Evolutionary conservation across 805 yeast genomes (phyloP), one percentile per base, ranked within the genome.

Genomic region (Spathaspora gorwiae): DNA sequence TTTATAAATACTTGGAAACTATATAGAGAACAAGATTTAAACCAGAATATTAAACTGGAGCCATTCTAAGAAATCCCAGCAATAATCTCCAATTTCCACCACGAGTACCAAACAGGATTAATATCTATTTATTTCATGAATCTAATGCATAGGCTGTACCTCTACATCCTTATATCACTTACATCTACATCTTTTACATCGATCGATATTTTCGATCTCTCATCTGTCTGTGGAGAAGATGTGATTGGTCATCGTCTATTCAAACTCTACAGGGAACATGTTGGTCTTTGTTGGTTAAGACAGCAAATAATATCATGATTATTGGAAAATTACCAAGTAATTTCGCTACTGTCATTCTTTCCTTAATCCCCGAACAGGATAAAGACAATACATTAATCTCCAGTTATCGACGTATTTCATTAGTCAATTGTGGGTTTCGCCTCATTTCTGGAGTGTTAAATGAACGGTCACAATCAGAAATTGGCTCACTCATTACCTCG

Each of bases 281-380:
- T 40, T 10, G 42, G 37, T 19, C 36, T n/a, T 9, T 33, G 13
- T 24, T 40, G 5, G 15, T 19, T 19, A 24, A 40, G 13, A 30
- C 24, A 8, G 42, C 35, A 3, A 40, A 40, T 33, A 30, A 40
- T 19, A 40, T 40, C 12, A n/a, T 15, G 14, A 6, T 7, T 6
- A 26, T 12, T 6, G 37, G 42, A 19, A 8, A 26, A 6, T 11
- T 40, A 6, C 42, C 42, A 24, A 5, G 9, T 7, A 32, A 11
- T 3, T 27, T 40, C 30, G 13, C n/a, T n/a, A 7, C 27, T 5
- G 19, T 19, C 5, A 3, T 19, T 4, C 31, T 40, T 7, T 27
- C 34, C n/a, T 40, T 40, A 19, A 40, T 40, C 19, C 42, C 42
- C 11, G 33, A 40, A 32, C 14, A n/a, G 7, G 35, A 27, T 7